Evolutionary conservation across 805 yeast species (phyloP).

Genomic region (Candida adriatica): DNA sequence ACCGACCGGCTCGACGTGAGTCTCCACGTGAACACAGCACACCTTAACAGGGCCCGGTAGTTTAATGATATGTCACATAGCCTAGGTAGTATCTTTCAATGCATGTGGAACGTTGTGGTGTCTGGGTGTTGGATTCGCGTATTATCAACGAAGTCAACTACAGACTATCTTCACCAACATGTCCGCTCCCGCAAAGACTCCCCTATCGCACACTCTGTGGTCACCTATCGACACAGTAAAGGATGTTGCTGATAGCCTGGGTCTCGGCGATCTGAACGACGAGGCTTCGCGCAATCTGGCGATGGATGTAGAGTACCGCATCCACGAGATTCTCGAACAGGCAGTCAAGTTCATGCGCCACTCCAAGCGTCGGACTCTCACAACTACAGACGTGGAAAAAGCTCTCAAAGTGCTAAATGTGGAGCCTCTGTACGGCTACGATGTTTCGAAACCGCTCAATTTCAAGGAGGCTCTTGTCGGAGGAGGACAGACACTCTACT

Average conservation of each 20-base stretch:
- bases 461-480: conserved; percentile 86
- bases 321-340: conserved; percentile 91
- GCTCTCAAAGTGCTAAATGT: conserved; percentile 83
- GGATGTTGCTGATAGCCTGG: conserved; percentile 91
- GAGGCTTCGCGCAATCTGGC: conserved; percentile 93
- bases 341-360: conserved; percentile 96
- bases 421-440: conserved; percentile 91
- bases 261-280: conserved; percentile 70
- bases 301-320: conserved; percentile 98
- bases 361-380: conserved; percentile 73
- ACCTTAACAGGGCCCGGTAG: conserved; percentile 39
- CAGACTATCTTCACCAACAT: no score
- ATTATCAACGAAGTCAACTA: no score
- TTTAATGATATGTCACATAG: not conserved
- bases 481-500: conserved; percentile 89
- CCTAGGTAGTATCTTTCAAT: no score
- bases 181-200: conserved; percentile 36
- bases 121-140: no score
- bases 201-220: conserved; percentile 87
- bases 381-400: conserved; percentile 74
- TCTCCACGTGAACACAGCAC: conserved; percentile 69
- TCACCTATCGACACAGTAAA: conserved; percentile 95
- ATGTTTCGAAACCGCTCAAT: conserved; percentile 56
- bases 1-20: conserved; percentile 81
- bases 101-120: no score